Percentiles rank a stretch among this genome's conserved stretches.
phyloP scores from a whole-genome alignment of 495 filamentous ascomycete genomes.

The Hyphodiscus hymeniophilus region DNA sequence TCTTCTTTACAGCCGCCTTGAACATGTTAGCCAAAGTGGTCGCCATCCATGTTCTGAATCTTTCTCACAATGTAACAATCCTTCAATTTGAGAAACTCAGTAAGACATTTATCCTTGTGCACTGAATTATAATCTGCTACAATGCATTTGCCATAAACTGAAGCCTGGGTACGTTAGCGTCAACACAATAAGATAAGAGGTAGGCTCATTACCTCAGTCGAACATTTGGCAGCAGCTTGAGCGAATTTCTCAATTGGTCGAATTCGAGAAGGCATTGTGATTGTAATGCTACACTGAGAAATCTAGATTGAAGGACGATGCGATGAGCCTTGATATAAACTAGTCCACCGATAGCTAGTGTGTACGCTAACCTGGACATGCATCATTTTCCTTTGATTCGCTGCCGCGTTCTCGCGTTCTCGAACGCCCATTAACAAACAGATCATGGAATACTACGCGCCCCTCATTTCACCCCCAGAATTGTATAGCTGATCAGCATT shows the following conservation, averaged over 20 bases:
- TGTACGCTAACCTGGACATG: no score
- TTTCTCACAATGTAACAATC: constrained; percentile 75
- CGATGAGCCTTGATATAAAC: no score
- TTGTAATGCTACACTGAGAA: no score
- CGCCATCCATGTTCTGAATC: not conserved
- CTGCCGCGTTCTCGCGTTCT: no score
- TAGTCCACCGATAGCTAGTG: no score
- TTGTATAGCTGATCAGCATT: not conserved
- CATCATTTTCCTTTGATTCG: no score
- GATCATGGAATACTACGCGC: no score
- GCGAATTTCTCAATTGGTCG: constrained; percentile 90
- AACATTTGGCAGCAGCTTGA: constrained; percentile 72
- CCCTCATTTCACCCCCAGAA: not conserved
- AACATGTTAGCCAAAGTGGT: constrained; percentile 1
- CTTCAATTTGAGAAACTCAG: constrained; percentile 80
- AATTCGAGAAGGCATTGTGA: constrained; percentile 29
- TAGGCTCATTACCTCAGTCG: constrained; percentile 56
- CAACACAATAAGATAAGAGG: constrained; percentile 1
- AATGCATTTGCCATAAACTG: constrained; percentile 87
- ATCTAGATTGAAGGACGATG: no score
- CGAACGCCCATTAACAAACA: no score
- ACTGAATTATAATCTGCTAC: constrained; percentile 84
- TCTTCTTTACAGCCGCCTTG: constrained; percentile 40
- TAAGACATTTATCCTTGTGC: constrained; percentile 81
- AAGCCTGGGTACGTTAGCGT: constrained; percentile 45